Conservation (phyloP, 257 asterid species). For the Solanum boliviense region DNA sequence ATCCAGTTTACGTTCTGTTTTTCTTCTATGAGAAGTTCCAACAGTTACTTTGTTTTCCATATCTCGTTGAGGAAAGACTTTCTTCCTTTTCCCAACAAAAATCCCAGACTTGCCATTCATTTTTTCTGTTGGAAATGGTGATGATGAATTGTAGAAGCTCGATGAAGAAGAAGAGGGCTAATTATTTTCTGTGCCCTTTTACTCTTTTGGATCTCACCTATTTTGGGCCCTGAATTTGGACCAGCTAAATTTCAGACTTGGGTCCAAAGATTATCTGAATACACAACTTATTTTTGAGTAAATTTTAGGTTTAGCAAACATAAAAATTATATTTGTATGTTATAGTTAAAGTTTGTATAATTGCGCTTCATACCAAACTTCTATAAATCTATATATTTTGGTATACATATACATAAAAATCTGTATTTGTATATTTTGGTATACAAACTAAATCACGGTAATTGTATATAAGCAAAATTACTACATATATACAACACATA, state of each 20-base stretch:
- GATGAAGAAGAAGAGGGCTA: neutral
- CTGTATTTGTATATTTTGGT: no score
- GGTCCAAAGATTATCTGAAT: neutral
- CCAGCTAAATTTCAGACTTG: neutral
- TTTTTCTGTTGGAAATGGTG: neutral
- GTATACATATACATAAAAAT: no score
- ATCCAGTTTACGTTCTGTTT: neutral
- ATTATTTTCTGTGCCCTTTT: neutral
- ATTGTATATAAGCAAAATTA: no score
- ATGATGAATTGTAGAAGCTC: neutral
- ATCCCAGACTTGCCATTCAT: constrained; percentile 4
- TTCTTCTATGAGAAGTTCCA: constrained; percentile 8
- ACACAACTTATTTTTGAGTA: no score
- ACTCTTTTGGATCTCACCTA: neutral
- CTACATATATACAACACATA: no score
- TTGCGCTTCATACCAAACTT: no score
- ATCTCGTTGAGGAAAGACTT: constrained; percentile 25
- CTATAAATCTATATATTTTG: no score
- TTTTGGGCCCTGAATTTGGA: neutral
- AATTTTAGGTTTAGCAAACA: no score
- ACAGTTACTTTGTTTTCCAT: constrained; percentile 1
- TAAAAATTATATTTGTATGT: no score
- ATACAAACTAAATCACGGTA: no score
- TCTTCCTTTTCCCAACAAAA: constrained; percentile 42
- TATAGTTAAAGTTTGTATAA: no score